Evolutionary conservation across 768 basidiomycete genomes (phyloP).

Genomic region (Rickenella mellea): DNA sequence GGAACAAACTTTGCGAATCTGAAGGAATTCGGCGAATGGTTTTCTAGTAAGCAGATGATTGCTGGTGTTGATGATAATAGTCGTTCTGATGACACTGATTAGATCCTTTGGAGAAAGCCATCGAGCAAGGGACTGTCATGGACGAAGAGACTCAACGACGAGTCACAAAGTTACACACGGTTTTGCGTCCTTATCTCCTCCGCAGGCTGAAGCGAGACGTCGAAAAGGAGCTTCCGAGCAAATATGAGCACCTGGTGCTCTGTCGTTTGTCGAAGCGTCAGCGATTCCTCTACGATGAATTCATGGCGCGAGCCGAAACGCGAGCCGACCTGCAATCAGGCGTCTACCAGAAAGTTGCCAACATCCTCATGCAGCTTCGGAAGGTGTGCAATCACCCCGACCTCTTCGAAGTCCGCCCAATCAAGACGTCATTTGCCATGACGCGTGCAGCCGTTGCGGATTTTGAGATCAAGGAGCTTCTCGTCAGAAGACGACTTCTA

Average conservation of each 20-base stretch:
- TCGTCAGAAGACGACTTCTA: conserved; percentile 69
- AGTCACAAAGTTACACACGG: conserved; percentile 81
- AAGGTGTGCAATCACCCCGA: conserved; percentile 96
- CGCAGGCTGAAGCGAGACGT: conserved; percentile 97
- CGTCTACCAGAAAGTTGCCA: conserved; percentile 81
- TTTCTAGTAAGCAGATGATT: conserved; percentile 64
- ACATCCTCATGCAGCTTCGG: conserved; percentile 95
- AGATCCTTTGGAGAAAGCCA: conserved; percentile 92
- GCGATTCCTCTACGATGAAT: conserved; percentile 93
- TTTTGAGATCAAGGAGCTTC: conserved; percentile 80
- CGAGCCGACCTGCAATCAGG: conserved; percentile 76
- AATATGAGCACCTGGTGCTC: conserved; percentile 83
- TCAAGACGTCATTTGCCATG: conserved; percentile 69
- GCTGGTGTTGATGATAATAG: neutral
- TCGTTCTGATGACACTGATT: conserved; percentile 5
- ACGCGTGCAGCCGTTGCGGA: conserved; percentile 66
- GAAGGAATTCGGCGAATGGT: conserved; percentile 94
- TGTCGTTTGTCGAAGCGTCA: conserved; percentile 87
- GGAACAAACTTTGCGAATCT: conserved; percentile 83
- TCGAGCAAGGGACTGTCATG: conserved; percentile 68
- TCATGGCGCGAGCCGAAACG: conserved; percentile 85
- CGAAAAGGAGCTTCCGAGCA: conserved; percentile 89
- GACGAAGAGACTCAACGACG: conserved; percentile 83
- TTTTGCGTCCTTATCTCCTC: conserved; percentile 92
- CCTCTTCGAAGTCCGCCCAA: conserved; percentile 82